Evolutionary conservation across 2,329 filamentous ascomycete genomes (phyloP).

Genomic region (Conoideocrella luteorostrata): DNA sequence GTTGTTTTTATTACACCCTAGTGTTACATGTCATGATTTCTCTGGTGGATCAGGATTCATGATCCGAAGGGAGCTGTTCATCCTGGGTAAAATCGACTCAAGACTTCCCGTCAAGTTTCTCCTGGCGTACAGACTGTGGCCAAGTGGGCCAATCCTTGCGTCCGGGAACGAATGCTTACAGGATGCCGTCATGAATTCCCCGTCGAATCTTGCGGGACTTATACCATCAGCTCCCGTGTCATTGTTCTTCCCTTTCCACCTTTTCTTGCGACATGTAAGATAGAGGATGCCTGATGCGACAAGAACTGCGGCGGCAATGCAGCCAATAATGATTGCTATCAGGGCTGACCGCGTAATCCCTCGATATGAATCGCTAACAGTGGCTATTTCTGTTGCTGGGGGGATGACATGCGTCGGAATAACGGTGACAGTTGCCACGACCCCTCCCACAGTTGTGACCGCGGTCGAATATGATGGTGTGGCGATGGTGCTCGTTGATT

Average conservation of each 20-base stretch:
- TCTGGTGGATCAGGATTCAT: constrained; percentile 7
- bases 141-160: neutral
- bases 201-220: neutral
- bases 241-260: neutral
- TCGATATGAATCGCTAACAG: neutral
- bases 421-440: neutral
- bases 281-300: neutral
- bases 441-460: neutral
- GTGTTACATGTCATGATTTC: neutral
- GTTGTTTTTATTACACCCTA: too few species aligned
- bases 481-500: neutral
- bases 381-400: neutral
- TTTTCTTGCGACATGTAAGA: neutral
- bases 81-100: neutral
- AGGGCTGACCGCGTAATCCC: neutral
- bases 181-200: neutral
- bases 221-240: too few species aligned
- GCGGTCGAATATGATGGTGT: neutral
- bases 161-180: constrained; percentile 5
- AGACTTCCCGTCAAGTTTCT: constrained; percentile 6
- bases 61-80: constrained; percentile 3
- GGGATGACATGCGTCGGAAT: neutral
- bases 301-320: neutral
- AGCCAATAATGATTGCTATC: constrained; percentile 4
- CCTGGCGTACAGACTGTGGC: neutral